Evolutionary conservation across 2,329 filamentous ascomycete species (phyloP), one percentile per base, ranked within the genome.

Genomic region (Aspergillus felis): DNA sequence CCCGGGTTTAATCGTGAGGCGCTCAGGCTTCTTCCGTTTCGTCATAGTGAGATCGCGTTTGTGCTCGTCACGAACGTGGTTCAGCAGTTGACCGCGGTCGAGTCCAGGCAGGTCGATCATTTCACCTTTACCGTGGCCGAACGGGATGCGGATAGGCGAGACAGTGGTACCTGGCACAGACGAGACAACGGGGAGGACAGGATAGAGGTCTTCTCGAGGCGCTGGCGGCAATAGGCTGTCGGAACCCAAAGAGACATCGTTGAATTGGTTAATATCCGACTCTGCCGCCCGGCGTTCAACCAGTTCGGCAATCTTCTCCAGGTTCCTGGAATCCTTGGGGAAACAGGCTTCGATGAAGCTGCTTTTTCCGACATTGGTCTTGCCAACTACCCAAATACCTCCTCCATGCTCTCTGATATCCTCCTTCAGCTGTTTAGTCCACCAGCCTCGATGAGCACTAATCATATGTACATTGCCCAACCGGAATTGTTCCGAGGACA

Each of bases 321-420:
- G 68, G 58, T 75, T 79, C 76, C 80, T 82, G 38, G 81, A 81
- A 27, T 86, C 87, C 79, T 89, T 87, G 3, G 95, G 93, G 67
- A 92, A 96, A 7, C 97, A 86, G 4, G 87, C 84, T 65, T 94
- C 87, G 59, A 97, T 96, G 2, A 99, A 82, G 68, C 89, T 88
- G 66, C 93, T 97, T 76, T 99, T 99, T 25, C 94, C 95, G 2
- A 97, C 95, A 69, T 99, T 99, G 61, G 92, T 91, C 74, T 96
- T 97, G n/a, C 94, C 94, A 2, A 99, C 89, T 81, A 99, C 87
- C 93, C 94, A 99, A 17, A 90, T 88, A 17, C 87, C 94, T 4
- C 93, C 93, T 3, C 91, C 92, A 51, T 90, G 84, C 47, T 86
- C 78, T 82, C 87, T 92, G 50, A 99, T 92, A 50, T 92, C 88